A percentile compares a stretch with the other conserved stretches of the same genome.
Evolutionary conservation across 495 filamentous ascomycete species (phyloP).

Genomic region (Bombardia bombarda): DNA sequence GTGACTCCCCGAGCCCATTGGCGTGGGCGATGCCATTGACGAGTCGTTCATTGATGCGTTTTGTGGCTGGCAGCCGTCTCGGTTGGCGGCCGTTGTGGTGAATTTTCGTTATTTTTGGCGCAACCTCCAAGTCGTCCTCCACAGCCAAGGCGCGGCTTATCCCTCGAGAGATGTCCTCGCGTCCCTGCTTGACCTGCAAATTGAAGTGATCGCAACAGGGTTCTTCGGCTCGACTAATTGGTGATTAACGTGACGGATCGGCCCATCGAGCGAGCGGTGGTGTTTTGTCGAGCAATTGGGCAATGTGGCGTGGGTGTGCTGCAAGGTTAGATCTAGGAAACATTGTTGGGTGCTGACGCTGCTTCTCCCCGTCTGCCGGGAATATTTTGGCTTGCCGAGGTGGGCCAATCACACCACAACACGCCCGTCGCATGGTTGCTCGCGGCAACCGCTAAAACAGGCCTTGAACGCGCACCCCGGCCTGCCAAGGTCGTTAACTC

Average conservation of each 20-base stretch:
- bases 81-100: background rate
- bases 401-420: slow-evolving; percentile 13
- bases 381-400: slow-evolving; percentile 20
- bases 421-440: slow-evolving; percentile 12
- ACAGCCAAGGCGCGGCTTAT: background rate
- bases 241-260: slow-evolving; percentile 27
- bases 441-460: slow-evolving; percentile 15
- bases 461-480: background rate
- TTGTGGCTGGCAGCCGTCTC: too few relatives aligned
- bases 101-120: background rate
- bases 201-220: slow-evolving; percentile 3
- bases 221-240: slow-evolving; percentile 16
- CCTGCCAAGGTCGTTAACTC: background rate
- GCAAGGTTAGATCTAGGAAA: slow-evolving; percentile 1
- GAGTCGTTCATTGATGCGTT: slow-evolving; percentile 13
- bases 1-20: slow-evolving; percentile 25
- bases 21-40: slow-evolving; percentile 30
- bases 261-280: slow-evolving; percentile 19
- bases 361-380: slow-evolving; percentile 13
- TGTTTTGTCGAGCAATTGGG: slow-evolving; percentile 13
- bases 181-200: slow-evolving; percentile 1
- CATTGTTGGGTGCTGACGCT: slow-evolving; percentile 7
- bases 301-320: slow-evolving; percentile 19
- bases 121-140: background rate
- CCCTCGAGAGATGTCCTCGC: background rate